These are phyloP conservation scores for Penicillium olsonii DNA, from an alignment of 2,329 filamentous ascomycete species.

Conservation along the genomic window DNA sequence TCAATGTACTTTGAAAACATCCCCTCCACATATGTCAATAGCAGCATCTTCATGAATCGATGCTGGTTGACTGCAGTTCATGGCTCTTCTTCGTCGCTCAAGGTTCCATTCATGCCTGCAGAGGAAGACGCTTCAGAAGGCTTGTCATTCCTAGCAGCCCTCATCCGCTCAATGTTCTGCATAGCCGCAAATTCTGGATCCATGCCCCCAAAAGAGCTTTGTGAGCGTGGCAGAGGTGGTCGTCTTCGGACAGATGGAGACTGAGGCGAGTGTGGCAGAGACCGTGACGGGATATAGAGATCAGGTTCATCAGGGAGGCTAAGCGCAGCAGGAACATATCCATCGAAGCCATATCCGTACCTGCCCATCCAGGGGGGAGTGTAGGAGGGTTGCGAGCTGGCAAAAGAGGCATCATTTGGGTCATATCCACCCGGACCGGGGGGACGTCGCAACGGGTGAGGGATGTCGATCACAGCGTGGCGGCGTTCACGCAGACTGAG, in stretches of 20 bases:
- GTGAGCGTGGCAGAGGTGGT: conserved; percentile 3
- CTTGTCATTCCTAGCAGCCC: background rate
- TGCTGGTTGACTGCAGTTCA: no score
- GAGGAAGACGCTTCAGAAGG: background rate
- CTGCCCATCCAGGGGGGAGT: no score
- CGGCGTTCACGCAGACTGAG: background rate
- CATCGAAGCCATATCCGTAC: conserved; percentile 6
- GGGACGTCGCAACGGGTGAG: background rate
- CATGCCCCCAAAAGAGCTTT: conserved; percentile 10
- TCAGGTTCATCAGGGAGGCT: background rate
- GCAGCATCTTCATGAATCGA: no score
- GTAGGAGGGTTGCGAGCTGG: background rate
- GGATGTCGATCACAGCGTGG: background rate
- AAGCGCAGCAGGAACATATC: background rate
- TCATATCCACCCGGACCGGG: no score
- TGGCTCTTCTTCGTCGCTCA: no score
- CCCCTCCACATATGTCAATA: no score
- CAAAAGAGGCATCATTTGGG: no score
- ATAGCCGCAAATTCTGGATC: conserved; percentile 2
- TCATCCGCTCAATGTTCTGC: background rate
- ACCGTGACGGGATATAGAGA: background rate
- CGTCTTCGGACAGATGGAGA: background rate
- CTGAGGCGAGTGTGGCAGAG: background rate
- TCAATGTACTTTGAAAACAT: no score
- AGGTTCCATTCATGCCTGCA: no score